Percentiles rank a stretch among this genome's conserved stretches.
Conservation (phyloP, 768 basidiomycete species). For the Mycena capillaripes region DNA sequence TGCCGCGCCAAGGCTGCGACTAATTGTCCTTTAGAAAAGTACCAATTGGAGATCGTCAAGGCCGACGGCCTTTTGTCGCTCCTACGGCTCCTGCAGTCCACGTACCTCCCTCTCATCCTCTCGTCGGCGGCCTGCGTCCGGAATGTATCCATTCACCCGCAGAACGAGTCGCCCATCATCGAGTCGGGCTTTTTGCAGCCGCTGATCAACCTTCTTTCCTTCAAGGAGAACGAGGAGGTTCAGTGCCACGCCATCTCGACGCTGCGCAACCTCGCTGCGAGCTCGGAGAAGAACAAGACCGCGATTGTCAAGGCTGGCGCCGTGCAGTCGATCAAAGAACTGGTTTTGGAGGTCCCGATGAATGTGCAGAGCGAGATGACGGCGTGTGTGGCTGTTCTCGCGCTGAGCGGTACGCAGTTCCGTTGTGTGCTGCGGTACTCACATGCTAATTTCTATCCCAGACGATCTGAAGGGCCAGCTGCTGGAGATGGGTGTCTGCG, state of each 20-base stretch:
- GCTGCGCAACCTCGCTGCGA: slow-evolving; percentile 94
- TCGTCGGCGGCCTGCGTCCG: slow-evolving; percentile 99
- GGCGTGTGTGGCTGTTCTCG: slow-evolving; percentile 96
- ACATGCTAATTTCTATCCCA: slow-evolving; percentile 47
- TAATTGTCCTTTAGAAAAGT: slow-evolving; percentile 79
- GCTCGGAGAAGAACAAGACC: slow-evolving; percentile 97
- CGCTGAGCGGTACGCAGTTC: slow-evolving; percentile 85
- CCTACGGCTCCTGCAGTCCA: slow-evolving; percentile 94
- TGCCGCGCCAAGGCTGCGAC: neutral
- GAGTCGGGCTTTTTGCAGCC: slow-evolving; percentile 98
- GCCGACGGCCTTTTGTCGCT: slow-evolving; percentile 93
- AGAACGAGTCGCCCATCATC: slow-evolving; percentile 99
- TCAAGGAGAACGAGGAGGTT: slow-evolving; percentile 99
- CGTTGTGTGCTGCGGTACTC: neutral
- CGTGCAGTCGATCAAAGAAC: slow-evolving; percentile 95
- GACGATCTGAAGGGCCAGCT: slow-evolving; percentile 98
- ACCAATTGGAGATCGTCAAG: slow-evolving; percentile 98
- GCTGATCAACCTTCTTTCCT: slow-evolving; percentile 94
- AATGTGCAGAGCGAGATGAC: slow-evolving; percentile 99
- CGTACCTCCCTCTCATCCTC: slow-evolving; percentile 96
- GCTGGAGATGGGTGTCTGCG: slow-evolving; percentile 98
- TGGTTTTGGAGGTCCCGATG: slow-evolving; percentile 95
- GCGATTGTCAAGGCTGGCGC: slow-evolving; percentile 99
- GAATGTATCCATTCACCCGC: slow-evolving; percentile 98
- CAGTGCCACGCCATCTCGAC: slow-evolving; percentile 99